Base-by-base conservation (phyloP, 2,329 filamentous ascomycete species). In the Zasmidium cellare region DNA sequence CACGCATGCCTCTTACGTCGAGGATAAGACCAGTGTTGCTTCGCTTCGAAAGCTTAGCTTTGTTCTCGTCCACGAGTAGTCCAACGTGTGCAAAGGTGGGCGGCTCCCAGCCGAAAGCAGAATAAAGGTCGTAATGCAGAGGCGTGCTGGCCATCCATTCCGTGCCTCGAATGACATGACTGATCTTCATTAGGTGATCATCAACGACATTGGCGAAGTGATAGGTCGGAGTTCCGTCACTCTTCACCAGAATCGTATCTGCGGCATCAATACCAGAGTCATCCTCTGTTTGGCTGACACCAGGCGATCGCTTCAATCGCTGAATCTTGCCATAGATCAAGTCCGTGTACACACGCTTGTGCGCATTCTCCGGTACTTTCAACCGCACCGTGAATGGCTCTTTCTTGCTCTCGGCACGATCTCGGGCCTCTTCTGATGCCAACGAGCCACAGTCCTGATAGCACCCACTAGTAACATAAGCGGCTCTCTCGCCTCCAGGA, bases 91-190 rank as follows among this genome's bases (percentile, higher is more conserved):
- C 79, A 56, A 80, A 82, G 1, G 66, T 54, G 0, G 79, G 79
- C 2, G 79, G 78, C 16, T 69, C 65, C 79, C 79, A 82, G 1
- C 75, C 76, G 51, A 81, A 81, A 0, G 79, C 79, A 9, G 73
- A 63, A 66, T 82, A 82, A 64, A 82, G 73, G 35, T 82, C 82
- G 57, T 88, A 77, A 71, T 90, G 87, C 71, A 89, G 90, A 0
- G 92, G 92, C 0, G 94, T 97, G 0, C 92, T 96, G 31, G 93
- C 86, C 77, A 99, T 89, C 94, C 94, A 99, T 83, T 99, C 94
- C 82, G 89, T 88, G 53, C 93, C 94, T 45, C 94, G 87, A 58
- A 99, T 90, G 14, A 99, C 94, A 74, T 97, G 93, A 0, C 92
- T 97, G 65, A 99, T 96, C 59, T 90, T 79, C 94, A 99, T 99